Percentiles rank a stretch among this genome's conserved stretches.
phyloP scores from a whole-genome alignment of 1,139 yeast genomes.

The Pichia inconspicua region DNA sequence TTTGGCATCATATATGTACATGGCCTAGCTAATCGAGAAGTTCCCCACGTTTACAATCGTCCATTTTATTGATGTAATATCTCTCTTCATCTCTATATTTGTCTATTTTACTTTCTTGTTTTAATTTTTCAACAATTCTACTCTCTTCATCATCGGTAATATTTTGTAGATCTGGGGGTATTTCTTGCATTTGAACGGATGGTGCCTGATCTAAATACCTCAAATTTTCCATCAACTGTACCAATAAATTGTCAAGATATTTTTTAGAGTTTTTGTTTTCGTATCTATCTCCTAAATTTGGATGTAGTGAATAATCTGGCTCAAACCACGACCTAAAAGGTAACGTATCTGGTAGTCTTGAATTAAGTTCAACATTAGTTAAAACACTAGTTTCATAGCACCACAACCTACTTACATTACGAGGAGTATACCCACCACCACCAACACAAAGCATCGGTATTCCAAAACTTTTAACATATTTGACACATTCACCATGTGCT shows the following conservation, averaged over 20 bases:
- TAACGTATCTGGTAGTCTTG: constrained; percentile 65
- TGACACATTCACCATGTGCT: constrained; percentile 95
- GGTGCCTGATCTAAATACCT: constrained; percentile 87
- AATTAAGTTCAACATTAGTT: constrained; percentile 68
- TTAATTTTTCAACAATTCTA: constrained; percentile 38
- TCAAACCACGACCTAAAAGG: constrained; percentile 88
- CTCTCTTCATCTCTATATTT: constrained; percentile 34
- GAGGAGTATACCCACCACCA: constrained; percentile 97
- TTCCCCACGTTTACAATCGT: constrained; percentile 31
- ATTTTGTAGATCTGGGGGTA: constrained; percentile 78
- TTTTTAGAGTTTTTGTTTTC: constrained; percentile 84
- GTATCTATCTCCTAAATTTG: constrained; percentile 77
- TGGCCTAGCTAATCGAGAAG: constrained; percentile 18
- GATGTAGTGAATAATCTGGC: constrained; percentile 87
- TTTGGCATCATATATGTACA: not conserved
- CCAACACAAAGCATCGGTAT: constrained; percentile 89
- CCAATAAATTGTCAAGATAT: constrained; percentile 72
- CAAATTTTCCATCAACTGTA: constrained; percentile 73
- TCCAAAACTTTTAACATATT: constrained; percentile 78
- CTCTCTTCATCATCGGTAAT: constrained; percentile 55
- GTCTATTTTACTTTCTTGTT: constrained; percentile 39
- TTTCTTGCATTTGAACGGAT: constrained; percentile 83
- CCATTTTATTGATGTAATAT: constrained; percentile 32
- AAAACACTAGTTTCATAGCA: constrained; percentile 86
- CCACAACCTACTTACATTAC: constrained; percentile 96